Conservation (phyloP, 768 basidiomycete genomes). For the Collybia mongolica region DNA sequence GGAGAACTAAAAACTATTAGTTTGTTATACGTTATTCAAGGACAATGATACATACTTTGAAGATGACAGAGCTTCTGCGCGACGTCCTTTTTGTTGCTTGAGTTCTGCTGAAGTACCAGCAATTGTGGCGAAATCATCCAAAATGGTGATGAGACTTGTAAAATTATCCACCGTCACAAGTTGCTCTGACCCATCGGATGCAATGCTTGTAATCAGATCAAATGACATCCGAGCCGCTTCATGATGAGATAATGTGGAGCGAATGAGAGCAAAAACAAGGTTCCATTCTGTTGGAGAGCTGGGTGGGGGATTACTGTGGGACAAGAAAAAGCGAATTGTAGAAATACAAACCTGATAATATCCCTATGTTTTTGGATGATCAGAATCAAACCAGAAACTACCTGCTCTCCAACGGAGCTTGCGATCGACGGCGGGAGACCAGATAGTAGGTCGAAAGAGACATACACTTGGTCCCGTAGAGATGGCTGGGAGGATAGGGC, state of each 20-base stretch:
- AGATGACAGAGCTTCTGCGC: constrained; percentile 45
- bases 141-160: constrained; percentile 68
- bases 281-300: constrained; percentile 97
- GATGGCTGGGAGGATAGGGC: constrained; percentile 47
- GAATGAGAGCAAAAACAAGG: constrained; percentile 82
- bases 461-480: constrained; percentile 90
- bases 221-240: constrained; percentile 88
- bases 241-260: constrained; percentile 81
- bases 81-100: constrained; percentile 53
- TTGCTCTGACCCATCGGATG: constrained; percentile 57
- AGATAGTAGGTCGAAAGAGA: constrained; percentile 88
- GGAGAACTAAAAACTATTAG: constrained; percentile 53
- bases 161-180: constrained; percentile 78
- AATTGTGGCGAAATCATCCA: constrained; percentile 84
- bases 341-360: constrained; percentile 61
- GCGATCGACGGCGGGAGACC: constrained; percentile 75
- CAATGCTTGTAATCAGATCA: constrained; percentile 68
- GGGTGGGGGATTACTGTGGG: constrained; percentile 4
- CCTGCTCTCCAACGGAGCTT: constrained; percentile 86
- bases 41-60: constrained; percentile 42
- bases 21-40: not conserved
- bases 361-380: constrained; percentile 77
- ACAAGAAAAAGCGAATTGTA: not conserved
- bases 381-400: constrained; percentile 77
- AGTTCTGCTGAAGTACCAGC: constrained; percentile 61